Evolutionary conservation across 148 eudicot genomes (phyloP), one percentile per base, ranked within the genome.

Genomic region (Diospyros kaki): DNA sequence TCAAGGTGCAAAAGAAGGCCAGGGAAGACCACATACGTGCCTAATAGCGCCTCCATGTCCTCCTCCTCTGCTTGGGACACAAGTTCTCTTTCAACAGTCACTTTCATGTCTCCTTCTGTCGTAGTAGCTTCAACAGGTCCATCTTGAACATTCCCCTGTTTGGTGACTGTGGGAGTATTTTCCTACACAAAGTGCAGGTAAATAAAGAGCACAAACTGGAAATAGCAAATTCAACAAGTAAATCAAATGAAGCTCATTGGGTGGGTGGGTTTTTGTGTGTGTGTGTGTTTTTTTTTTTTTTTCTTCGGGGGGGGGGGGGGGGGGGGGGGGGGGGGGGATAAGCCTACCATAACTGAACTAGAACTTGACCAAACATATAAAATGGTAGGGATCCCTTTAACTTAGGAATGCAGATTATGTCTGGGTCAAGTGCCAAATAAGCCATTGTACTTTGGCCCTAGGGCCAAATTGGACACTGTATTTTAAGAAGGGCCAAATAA

Each of bases 1-100:
- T 76, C 17, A 3, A 56, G 41, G 60, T 0, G 28, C 28, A 71
- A 38, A 17, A 74, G 64, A 77, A 38, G 63, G 28, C 28, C 0
- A 0, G 28, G 28, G 28, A 28, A 28, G 28, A 28, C 81, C 48
- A 83, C 94, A 83, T 95, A 95, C 98, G 93, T 90, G 87, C 88
- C 93, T 77, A 95, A 89, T 78, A 95, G 93, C 77, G 98, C 96
- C 87, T 95, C 98, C 98, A 95, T 92, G 67, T 95, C 98, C 78
- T 93, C 98, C 82, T 93, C 98, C 83, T 92, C 98, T 14, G 92
- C 97, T 82, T 92, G 94, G 71, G 90, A 89, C 56, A 95, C 98
- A 58, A 95, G 90, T 72, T 92, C 98, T 79, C 84, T 95, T 84
- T 93, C 98, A 86, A 95, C 97, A 61, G 94, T 90, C 55, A 90